Base-by-base conservation (phyloP, 192 early-diverging fungal species). In the Umbelopsis sp. region DNA sequence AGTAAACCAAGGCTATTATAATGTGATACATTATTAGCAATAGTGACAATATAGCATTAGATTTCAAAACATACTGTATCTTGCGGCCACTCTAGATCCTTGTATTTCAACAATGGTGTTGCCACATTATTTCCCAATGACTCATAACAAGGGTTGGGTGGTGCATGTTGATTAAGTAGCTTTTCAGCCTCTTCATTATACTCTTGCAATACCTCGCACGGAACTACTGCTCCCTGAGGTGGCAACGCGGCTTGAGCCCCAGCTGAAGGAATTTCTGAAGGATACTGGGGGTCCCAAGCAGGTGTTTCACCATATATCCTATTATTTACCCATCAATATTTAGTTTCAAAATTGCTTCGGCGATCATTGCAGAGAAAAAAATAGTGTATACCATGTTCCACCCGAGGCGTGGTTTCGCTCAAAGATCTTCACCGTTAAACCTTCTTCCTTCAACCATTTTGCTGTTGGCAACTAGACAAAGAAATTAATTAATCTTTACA, bases 351-450 rank as follows among this genome's bases (percentile, higher is more conserved):
- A 35, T 0, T 27, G 27, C 13, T 35, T 61, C 2, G 10, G 18
- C 20, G 0, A 25, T 16, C 25, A 61, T 15, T 61, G n/a, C 25
- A 4, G 3, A 33, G 25, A 58, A 3, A 13, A 33, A 55, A 35
- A 20, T n/a, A 5, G 45, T 16, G 22, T 13, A 44, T 75, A 71
- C 68, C 74, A 76, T 9, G 69, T 50, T 21, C 74, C 74, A 20
- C 74, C 74, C 20, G 65, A 35, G 12, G 33, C 37, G 20, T 51
- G 66, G 16, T 65, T 71, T 33, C 74, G 46, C n/a, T 76, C 74
- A 20, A 66, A 76, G 2, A 71, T 51, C 13, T 20, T 55, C 15
- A 76, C 70, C 21, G 67, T 41, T 23, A 76, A 25, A 1, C 74
- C 74, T 41, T 64, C 66, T 11, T 66, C 70, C 23, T 68, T 33